A percentile compares a stretch with the other conserved stretches of the same genome.
Conservation (phyloP, 2,329 filamentous ascomycete genomes). For the Saccharata proteae region DNA sequence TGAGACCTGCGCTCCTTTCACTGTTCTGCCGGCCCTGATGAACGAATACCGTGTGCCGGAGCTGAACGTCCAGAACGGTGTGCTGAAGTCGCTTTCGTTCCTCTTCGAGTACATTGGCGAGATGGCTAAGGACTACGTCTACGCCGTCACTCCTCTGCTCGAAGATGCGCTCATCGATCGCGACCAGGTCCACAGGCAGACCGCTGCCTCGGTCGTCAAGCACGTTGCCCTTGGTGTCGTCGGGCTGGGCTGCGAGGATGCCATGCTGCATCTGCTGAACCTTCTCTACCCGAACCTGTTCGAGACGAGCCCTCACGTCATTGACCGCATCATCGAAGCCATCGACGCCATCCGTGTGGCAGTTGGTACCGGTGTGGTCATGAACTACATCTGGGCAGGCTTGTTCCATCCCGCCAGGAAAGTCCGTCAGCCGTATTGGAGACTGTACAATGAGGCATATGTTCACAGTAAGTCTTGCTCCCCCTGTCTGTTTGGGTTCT, state of each 20-base stretch:
- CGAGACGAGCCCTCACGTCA: slow-evolving; percentile 95
- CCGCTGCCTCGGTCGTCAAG: slow-evolving; percentile 91
- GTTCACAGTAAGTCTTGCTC: no score
- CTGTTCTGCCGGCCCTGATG: slow-evolving; percentile 95
- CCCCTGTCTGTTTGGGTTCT: no score
- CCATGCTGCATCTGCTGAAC: slow-evolving; percentile 96
- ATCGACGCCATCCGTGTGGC: slow-evolving; percentile 93
- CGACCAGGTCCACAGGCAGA: slow-evolving; percentile 95
- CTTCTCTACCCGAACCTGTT: slow-evolving; percentile 94
- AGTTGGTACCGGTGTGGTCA: slow-evolving; percentile 78
- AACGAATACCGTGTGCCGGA: slow-evolving; percentile 98
- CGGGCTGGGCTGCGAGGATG: slow-evolving; percentile 91
- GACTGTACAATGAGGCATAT: slow-evolving; percentile 93
- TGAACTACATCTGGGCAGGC: slow-evolving; percentile 98
- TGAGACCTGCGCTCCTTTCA: slow-evolving; percentile 96
- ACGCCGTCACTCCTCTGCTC: slow-evolving; percentile 87
- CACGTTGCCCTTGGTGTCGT: slow-evolving; percentile 97
- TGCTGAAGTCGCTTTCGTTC: slow-evolving; percentile 93
- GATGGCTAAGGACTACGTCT: slow-evolving; percentile 99
- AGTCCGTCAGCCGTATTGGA: slow-evolving; percentile 89
- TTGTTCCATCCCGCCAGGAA: slow-evolving; percentile 95
- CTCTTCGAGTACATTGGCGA: slow-evolving; percentile 98
- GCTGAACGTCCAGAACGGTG: slow-evolving; percentile 96
- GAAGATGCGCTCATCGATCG: slow-evolving; percentile 96
- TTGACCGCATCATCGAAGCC: slow-evolving; percentile 93